Evolutionary conservation across 2,329 filamentous ascomycete species (phyloP).

Genomic region (Hirsutella minnesotensis): DNA sequence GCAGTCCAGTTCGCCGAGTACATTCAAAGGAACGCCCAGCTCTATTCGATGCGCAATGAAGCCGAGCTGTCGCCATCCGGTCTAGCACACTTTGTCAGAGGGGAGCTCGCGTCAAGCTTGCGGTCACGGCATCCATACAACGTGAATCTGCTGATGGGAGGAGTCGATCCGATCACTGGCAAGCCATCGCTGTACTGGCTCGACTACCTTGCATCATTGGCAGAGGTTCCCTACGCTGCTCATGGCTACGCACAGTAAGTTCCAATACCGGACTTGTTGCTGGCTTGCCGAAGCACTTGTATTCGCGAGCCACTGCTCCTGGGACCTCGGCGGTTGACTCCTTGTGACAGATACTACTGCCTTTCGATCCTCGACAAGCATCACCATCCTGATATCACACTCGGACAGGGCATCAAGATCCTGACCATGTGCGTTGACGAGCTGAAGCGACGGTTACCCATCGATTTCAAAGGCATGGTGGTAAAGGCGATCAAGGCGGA

Average conservation of each 20-base stretch:
- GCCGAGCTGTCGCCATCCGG: constrained; percentile 82
- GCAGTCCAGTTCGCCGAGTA: constrained; percentile 98
- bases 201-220: constrained; percentile 86
- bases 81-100: constrained; percentile 84
- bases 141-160: constrained; percentile 90
- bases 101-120: constrained; percentile 82
- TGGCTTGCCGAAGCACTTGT: background rate
- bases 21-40: constrained; percentile 94
- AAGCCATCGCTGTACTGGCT: constrained; percentile 94
- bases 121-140: constrained; percentile 90
- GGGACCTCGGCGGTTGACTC: no score
- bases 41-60: constrained; percentile 98
- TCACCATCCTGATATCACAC: constrained; percentile 85
- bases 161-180: constrained; percentile 82
- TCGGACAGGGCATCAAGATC: constrained; percentile 84
- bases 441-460: constrained; percentile 88
- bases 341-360: constrained; percentile 70
- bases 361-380: constrained; percentile 97
- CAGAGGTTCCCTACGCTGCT: constrained; percentile 84
- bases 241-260: constrained; percentile 94
- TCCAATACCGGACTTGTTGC: background rate
- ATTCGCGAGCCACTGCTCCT: background rate
- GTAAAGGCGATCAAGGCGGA: constrained; percentile 96
- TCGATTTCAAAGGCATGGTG: constrained; percentile 95
- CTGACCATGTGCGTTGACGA: constrained; percentile 93